Percentiles rank a stretch among this genome's conserved stretches.
These are phyloP conservation scores for Rhodotorula sp. DNA, from an alignment of 1,284 basidiomycete species.

Conservation along the genomic window DNA sequence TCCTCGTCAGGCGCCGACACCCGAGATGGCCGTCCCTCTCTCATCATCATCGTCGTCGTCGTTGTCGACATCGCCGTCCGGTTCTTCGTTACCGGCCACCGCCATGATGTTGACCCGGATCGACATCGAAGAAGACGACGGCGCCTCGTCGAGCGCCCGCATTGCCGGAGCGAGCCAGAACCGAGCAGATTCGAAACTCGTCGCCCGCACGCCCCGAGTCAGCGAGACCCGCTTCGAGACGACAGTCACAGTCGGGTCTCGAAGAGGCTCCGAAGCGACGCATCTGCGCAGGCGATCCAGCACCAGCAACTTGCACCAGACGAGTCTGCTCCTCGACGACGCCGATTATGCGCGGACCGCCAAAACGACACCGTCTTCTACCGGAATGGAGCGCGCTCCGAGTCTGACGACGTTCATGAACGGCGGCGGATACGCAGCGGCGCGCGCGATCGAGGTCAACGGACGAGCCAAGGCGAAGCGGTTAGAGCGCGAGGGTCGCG, in stretches of 20 bases:
- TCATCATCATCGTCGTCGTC: background rate
- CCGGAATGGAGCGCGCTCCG: constrained; percentile 18
- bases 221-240: background rate
- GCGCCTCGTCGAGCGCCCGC: background rate
- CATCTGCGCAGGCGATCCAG: constrained; percentile 10
- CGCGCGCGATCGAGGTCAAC: no score
- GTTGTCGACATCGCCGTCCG: background rate
- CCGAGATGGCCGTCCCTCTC: background rate
- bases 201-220: background rate
- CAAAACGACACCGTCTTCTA: background rate
- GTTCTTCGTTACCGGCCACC: no score
- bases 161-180: background rate
- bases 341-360: background rate
- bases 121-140: background rate
- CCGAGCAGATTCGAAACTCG: background rate
- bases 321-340: constrained; percentile 9
- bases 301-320: background rate
- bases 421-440: background rate
- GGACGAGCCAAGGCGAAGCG: constrained; percentile 2
- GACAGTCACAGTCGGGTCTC: no score
- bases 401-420: constrained; percentile 28
- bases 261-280: background rate
- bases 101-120: background rate
- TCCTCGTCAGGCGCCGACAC: background rate
- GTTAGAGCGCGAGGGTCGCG: background rate